Conservation (phyloP, 257 asterid species). For the Linderniella brevidens region DNA sequence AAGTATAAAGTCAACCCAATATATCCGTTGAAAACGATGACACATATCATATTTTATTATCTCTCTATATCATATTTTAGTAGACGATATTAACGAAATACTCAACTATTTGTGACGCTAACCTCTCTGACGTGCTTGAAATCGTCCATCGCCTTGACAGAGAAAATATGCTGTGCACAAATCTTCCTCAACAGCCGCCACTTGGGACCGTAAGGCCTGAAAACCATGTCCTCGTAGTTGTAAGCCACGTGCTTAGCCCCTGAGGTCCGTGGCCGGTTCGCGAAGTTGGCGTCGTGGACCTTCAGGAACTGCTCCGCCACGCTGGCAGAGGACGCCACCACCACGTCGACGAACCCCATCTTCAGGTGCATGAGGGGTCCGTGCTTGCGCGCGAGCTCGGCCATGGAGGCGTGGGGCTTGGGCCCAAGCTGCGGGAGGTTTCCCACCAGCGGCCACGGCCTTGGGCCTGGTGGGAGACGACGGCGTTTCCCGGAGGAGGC, state of each 20-base stretch:
- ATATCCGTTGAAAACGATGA: too few relatives aligned
- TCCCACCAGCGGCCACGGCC: constrained; percentile 83
- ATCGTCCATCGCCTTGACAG: constrained; percentile 64
- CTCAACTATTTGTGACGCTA: too few relatives aligned
- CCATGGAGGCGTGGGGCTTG: constrained; percentile 72
- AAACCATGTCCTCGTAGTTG: constrained; percentile 70
- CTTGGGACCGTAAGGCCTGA: constrained; percentile 88
- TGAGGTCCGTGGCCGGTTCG: constrained; percentile 78
- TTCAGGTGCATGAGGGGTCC: constrained; percentile 76
- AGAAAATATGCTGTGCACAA: constrained; percentile 61
- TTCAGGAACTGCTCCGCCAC: constrained; percentile 72
- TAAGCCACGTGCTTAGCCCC: constrained; percentile 80
- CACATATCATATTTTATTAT: too few relatives aligned
- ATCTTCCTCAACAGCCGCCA: constrained; percentile 77
- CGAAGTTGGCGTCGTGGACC: constrained; percentile 56
- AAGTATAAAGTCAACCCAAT: too few relatives aligned
- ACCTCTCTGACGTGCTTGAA: constrained; percentile 61
- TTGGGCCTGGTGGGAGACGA: constrained; percentile 73
- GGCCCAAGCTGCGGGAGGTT: constrained; percentile 65
- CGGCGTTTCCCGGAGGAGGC: too few relatives aligned
- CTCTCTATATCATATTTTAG: too few relatives aligned
- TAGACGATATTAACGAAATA: too few relatives aligned
- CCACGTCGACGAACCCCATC: constrained; percentile 65
- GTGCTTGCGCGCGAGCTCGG: constrained; percentile 42
- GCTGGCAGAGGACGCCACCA: constrained; percentile 67